Conservation (phyloP, 306 rosid species). For the Sindora glabra region DNA sequence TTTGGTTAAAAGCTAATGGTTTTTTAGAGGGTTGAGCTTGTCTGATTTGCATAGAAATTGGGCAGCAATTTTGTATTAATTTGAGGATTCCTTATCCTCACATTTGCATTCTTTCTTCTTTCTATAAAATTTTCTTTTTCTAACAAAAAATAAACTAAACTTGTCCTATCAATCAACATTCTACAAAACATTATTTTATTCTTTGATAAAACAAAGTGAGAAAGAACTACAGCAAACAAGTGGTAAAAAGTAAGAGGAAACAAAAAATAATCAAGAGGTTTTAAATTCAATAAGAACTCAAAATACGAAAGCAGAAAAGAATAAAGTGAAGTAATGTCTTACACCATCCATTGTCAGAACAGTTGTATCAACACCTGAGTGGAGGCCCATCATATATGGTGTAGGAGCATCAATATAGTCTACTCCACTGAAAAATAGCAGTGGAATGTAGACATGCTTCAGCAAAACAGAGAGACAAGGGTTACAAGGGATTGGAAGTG, state of each 20-base stretch:
- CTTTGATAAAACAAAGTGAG: slow-evolving; percentile 1
- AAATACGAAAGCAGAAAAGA: not conserved
- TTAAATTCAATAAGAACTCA: not conserved
- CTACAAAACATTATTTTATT: not conserved
- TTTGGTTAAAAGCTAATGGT: no score
- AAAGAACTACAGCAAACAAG: not conserved
- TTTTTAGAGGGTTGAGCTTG: no score
- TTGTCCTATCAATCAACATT: not conserved
- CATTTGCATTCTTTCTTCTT: no score
- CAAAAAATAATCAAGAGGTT: slow-evolving; percentile 2
- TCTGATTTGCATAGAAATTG: no score
- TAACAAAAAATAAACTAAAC: not conserved
- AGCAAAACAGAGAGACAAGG: slow-evolving; percentile 44
- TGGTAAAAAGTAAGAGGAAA: not conserved
- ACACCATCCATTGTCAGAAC: slow-evolving; percentile 81
- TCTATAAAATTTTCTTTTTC: no score
- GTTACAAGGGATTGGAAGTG: slow-evolving; percentile 43
- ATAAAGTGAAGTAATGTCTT: slow-evolving; percentile 34
- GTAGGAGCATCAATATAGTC: slow-evolving; percentile 99
- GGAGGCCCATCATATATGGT: slow-evolving; percentile 99
- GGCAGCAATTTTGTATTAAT: no score
- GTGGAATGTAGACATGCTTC: slow-evolving; percentile 98
- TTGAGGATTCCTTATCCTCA: no score
- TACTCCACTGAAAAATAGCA: slow-evolving; percentile 98
- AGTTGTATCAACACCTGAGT: slow-evolving; percentile 92